Percentiles rank a stretch among this genome's conserved stretches.
phyloP scores from a whole-genome alignment of 2,329 filamentous ascomycete species.

The Aspergillus brasiliensis region DNA sequence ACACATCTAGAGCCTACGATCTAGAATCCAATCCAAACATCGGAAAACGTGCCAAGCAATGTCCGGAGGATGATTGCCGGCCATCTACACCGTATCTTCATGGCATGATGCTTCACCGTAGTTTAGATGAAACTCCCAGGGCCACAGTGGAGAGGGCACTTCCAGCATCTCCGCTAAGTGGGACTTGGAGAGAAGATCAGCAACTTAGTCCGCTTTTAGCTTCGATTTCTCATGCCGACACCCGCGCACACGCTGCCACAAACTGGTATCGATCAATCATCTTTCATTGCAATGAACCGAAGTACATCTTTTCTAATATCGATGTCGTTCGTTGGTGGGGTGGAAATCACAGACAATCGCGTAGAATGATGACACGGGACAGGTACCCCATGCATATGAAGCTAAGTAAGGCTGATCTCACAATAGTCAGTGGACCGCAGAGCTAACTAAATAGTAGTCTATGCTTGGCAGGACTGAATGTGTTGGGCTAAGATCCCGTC shows the following conservation, averaged over 20 bases:
- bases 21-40: neutral
- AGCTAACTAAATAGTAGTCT: neutral
- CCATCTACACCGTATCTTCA: neutral
- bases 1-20: neutral
- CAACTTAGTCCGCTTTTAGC: neutral
- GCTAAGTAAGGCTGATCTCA: constrained; percentile 1
- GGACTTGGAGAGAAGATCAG: neutral
- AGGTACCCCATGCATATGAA: neutral
- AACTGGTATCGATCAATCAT: neutral
- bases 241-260: neutral
- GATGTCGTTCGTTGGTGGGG: neutral
- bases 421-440: neutral
- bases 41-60: neutral
- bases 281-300: neutral
- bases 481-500: neutral
- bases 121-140: neutral
- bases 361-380: neutral
- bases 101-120: neutral
- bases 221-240: neutral
- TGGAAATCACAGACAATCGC: neutral
- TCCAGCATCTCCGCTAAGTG: neutral
- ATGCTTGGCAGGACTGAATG: neutral
- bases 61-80: neutral
- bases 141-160: neutral
- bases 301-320: neutral